Base-by-base conservation (phyloP, 371 early-diverging fungal species). In the Mucor saturninus region DNA sequence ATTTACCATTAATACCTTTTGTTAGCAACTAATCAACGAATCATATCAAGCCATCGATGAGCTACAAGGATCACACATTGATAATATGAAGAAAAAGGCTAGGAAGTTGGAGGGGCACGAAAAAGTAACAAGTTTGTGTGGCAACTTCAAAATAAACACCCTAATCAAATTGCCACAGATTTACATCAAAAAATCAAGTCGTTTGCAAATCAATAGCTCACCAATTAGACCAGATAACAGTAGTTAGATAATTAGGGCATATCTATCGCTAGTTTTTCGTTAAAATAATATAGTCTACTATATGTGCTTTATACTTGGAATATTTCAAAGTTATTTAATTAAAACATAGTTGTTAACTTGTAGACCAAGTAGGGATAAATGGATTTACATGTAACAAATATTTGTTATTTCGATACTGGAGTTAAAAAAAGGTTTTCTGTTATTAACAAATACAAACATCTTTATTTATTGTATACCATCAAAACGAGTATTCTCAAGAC, bases 261-360 rank as follows among this genome's bases (percentile, higher is more conserved):
- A 64, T 64, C 57, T 64, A 64, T 64, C 58, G 64, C 54, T 64
- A 64, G 52, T 53, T 64, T 63, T 53, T 58, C 54, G 58, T 64
- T 58, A 64, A 64, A 58, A 64, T 64, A 52, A 57, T 58, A 58
- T 56, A 51, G 57, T 63, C 35, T 63, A 63, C 63, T 55, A 62
- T 62, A 62, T 62, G 39, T 56, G 50, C 56, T 62, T 55, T 62
- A 62, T 62, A 56, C 62, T 62, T 62, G 46, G 62, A 62, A 62
- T 56, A 62, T 62, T 62, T 62, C 55, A 54, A 62, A 56, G 62
- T 56, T 56, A 56, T 56, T 62, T 56, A 55, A 62, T 62, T 62
- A 62, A 62, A 62, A 56, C 31, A 62, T 62, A 62, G 50, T 50
- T 56, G 62, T 62, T 55, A 62, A 62, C 62, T 62, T 62, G 49